Evolutionary conservation across 2,329 filamentous ascomycete genomes (phyloP).

Genomic region (Nigrospora sphaerica): DNA sequence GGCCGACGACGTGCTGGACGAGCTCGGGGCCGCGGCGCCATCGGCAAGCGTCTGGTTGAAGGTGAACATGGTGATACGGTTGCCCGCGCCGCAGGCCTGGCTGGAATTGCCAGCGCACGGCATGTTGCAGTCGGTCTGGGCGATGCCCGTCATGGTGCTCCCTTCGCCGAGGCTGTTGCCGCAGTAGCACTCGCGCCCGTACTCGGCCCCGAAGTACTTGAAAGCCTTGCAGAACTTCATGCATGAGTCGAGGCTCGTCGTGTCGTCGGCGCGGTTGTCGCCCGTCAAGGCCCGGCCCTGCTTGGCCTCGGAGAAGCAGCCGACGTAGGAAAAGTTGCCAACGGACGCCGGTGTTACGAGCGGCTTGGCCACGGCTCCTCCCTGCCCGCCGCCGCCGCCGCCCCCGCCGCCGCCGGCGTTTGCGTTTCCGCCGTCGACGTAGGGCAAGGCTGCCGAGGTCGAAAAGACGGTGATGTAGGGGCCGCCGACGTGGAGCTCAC

Average conservation of each 20-base stretch:
- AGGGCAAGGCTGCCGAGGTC: slow-evolving; percentile 17
- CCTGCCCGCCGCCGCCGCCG: too few species aligned
- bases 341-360: slow-evolving; percentile 1
- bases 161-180: background rate
- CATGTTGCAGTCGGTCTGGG: slow-evolving; percentile 1
- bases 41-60: background rate
- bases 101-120: background rate
- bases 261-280: slow-evolving; percentile 30
- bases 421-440: background rate
- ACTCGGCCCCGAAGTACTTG: slow-evolving; percentile 6
- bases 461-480: slow-evolving; percentile 43
- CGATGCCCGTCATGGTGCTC: background rate
- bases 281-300: slow-evolving; percentile 2
- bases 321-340: slow-evolving; percentile 2
- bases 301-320: slow-evolving; percentile 3
- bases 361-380: background rate
- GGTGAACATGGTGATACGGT: background rate
- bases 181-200: slow-evolving; percentile 5
- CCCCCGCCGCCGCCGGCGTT: background rate
- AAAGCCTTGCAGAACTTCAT: slow-evolving; percentile 3
- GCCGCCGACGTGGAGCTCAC: slow-evolving; percentile 23
- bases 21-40: background rate
- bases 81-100: slow-evolving; percentile 2
- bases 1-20: background rate
- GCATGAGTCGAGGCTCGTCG: slow-evolving; percentile 18